These are phyloP conservation scores for Dovyalis caffra DNA, from an alignment of 345 rosid genomes.

Conservation along the genomic window DNA sequence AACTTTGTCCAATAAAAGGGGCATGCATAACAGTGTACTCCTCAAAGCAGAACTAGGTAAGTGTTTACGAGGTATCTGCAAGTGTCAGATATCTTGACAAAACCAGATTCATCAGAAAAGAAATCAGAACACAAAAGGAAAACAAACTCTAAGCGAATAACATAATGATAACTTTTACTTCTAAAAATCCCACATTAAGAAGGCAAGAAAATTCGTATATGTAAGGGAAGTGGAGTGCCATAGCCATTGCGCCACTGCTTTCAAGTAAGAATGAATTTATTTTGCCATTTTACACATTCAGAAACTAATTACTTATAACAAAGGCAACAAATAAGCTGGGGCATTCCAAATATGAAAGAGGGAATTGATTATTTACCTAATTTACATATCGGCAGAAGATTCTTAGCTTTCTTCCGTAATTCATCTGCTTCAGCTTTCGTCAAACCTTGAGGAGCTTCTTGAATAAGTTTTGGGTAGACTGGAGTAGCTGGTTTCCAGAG, in stretches of 20 bases:
- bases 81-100: background rate
- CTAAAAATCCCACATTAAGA: background rate
- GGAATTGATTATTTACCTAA: slow-evolving; percentile 44
- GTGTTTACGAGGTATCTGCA: background rate
- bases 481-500: slow-evolving; percentile 99
- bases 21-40: background rate
- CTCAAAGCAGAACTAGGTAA: background rate
- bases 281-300: background rate
- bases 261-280: background rate
- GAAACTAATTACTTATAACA: background rate
- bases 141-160: background rate
- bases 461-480: slow-evolving; percentile 90
- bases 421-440: slow-evolving; percentile 67
- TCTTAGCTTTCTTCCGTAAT: slow-evolving; percentile 63
- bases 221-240: background rate
- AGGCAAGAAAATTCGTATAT: background rate
- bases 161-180: background rate
- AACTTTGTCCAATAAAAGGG: background rate
- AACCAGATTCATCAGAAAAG: background rate
- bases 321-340: background rate
- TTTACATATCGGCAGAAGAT: slow-evolving; percentile 79
- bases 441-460: slow-evolving; percentile 85
- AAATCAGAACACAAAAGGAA: background rate
- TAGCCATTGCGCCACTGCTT: background rate
- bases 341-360: background rate